Base-by-base conservation (phyloP, 2,329 filamentous ascomycete genomes). In the Zalaria obscura region DNA sequence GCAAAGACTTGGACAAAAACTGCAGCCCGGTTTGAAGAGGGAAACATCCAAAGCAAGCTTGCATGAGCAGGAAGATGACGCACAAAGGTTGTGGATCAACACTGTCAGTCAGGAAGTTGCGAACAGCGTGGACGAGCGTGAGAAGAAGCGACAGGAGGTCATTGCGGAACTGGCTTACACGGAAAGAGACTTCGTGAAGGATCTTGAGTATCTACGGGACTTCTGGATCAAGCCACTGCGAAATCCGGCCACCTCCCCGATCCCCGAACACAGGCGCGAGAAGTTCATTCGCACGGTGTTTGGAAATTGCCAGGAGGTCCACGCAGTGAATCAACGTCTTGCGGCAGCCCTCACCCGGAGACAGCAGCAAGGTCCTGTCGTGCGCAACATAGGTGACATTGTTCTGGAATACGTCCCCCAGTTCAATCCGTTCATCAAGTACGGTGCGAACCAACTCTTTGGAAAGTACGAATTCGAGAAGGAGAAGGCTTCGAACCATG, bases 31-130 rank as follows among this genome's bases (percentile, higher is more conserved):
- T 45, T 68, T 98, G 52, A 85, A 83, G 59, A 68, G 77, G 29
- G 76, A 80, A 50, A 74, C 79, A 42, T 82, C 78, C 4, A 72
- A 76, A 50, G 70, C 69, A 57, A 91, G 77, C 65, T 63, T 84
- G 55, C 88, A 93, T 55, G 85, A 91, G 48, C 68, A 61, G 35
- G 83, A 88, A 44, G 81, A 91, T 54, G 87, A 95, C 55, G 88
- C 96, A 60, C 91, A 96, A 66, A 96, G 96, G 62, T 73, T 98
- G 32, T 98, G 91, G 91, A 98, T 98, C 63, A 96, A 96, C 60
- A 94, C 88, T 9, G 91, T 98, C 31, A 85, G 88, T 1, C 91
- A 94, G 60, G 91, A 96, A 59, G 71, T 98, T 43, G 87, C 88
- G 1, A 88, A 96, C 52, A 84, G 80, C 55, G 80, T 95, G 27